phyloP scores from a whole-genome alignment of 768 basidiomycete genomes.

The Chlorophyllum brunneum region DNA sequence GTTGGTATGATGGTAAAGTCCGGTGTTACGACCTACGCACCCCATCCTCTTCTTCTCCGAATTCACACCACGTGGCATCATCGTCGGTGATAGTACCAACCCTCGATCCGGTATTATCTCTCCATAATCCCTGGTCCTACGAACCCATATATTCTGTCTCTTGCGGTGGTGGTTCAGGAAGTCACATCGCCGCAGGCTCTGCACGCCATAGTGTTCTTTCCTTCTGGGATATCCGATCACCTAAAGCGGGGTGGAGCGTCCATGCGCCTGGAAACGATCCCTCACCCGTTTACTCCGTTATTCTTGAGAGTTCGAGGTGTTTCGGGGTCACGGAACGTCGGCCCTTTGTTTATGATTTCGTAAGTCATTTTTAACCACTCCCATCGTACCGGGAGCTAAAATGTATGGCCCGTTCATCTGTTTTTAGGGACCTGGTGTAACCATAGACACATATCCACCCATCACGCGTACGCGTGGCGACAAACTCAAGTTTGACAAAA shows the following conservation, averaged over 20 bases:
- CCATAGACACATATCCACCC: constrained; percentile 47
- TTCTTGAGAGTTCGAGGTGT: constrained; percentile 73
- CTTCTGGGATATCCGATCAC: constrained; percentile 76
- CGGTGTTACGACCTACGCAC: constrained; percentile 74
- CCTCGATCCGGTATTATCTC: constrained; percentile 54
- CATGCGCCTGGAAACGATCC: constrained; percentile 77
- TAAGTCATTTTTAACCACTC: constrained; percentile 23
- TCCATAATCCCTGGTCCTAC: constrained; percentile 64
- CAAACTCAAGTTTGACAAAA: constrained; percentile 19
- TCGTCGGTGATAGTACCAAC: constrained; percentile 18
- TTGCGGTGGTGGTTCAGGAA: constrained; percentile 64
- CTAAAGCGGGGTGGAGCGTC: constrained; percentile 67
- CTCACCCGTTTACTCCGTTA: constrained; percentile 73
- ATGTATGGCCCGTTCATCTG: not conserved
- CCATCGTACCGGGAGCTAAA: no score
- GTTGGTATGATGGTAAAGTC: constrained; percentile 79
- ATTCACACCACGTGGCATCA: not conserved
- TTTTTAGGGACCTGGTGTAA: constrained; percentile 54
- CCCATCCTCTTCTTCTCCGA: constrained; percentile 19
- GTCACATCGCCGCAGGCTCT: constrained; percentile 70
- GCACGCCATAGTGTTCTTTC: constrained; percentile 76
- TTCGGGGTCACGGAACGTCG: constrained; percentile 77
- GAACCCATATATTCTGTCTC: constrained; percentile 77
- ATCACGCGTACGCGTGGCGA: constrained; percentile 27
- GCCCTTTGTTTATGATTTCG: constrained; percentile 78